Evolutionary conservation across 192 early-diverging fungal genomes (phyloP), one percentile per base, ranked within the genome.

Genomic region (Coemansia aciculifera): DNA sequence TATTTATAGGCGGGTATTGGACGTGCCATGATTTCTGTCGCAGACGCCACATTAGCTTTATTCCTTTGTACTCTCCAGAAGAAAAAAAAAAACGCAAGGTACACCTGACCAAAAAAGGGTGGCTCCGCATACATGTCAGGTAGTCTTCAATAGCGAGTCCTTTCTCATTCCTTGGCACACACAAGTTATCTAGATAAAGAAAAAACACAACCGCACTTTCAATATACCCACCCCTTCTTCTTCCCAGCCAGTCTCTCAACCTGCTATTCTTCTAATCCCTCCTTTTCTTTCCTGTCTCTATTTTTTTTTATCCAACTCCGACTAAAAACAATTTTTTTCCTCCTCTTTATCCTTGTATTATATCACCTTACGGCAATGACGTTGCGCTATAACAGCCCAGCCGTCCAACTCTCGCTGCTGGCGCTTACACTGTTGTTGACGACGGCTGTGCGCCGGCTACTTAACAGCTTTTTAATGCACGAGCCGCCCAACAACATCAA

Each of bases 361-460:
- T 42, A 32, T 42, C 23, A 2, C 15, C 29, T 69, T 17, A 11
- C 15, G 9, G 6, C 8, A 8, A 48, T 48, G 27, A 29, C 27
- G 4, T 31, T 79, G 54, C 59, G 72, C 36, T 74, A 79, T 40
- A 59, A 59, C 42, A 64, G 72, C 42, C 68, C 77, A 23, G n/a
- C 54, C 12, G 63, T 64, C 3, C 77, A 79, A 61, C 68, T 79
- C 0, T 56, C 60, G 32, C 62, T 79, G 17, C 36, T 79, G 17
- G 52, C 60, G 9, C 29, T 64, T 11, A 57, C 69, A 0, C 29
- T 79, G 21, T 23, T 79, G 34, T 31, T 79, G 36, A 74, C 77
- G 1, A 71, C 65, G 10, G 46, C 32, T 11, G 42, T 74, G 1
- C 72, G 68, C 9, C 63, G 77, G 12, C 66, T 79, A 31, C 52